Conservation (phyloP, 129 eudicot genomes). For the Daucus carota region DH1_v3.0 NC_030387.2:34664001-34664500, state of each 20-base stretch:
- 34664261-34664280: constrained; percentile 22
- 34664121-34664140: background rate
- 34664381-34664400: constrained; percentile 74
- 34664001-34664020: constrained; percentile 96
- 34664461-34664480: constrained; percentile 24
- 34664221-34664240: constrained; percentile 74
- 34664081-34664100: constrained; percentile 88
- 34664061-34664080: constrained; percentile 97
- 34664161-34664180: background rate
- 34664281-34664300: constrained; percentile 23
- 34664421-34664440: constrained; percentile 44
- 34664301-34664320: constrained; percentile 23
- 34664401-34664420: constrained; percentile 86
- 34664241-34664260: constrained; percentile 72
- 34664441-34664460: constrained; percentile 28
- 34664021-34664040: constrained; percentile 95
- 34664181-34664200: constrained; percentile 32
- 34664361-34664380: constrained; percentile 85
- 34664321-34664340: constrained; percentile 36
- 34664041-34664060: constrained; percentile 97
- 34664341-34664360: constrained; percentile 74
- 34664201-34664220: constrained; percentile 88
- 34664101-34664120: constrained; percentile 46
- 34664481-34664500: constrained; percentile 21
- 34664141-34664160: background rate